Base-by-base conservation (phyloP, 305 asterid genomes). In the Rubia peregrina region DNA sequence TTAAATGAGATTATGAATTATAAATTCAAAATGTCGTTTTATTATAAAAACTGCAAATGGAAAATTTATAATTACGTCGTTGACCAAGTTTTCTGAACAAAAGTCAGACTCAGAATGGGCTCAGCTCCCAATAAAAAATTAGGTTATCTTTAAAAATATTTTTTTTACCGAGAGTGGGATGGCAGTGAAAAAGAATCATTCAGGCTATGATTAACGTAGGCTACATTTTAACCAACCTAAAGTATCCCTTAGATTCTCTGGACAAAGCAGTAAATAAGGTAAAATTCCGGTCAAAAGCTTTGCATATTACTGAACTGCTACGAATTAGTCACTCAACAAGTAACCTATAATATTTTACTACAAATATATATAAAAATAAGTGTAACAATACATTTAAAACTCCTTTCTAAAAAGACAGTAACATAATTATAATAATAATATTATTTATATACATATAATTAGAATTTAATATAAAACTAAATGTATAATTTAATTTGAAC, bases 221-320 rank as follows among this genome's bases (percentile, higher is more conserved):
- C 61, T 30, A 24, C 7, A 2, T 33, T 49, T 63, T 49, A 63
- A 65, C 75, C 70, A 55, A 46, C 75, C 64, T 36, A 30, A 14
- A 30, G 8, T 33, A 17, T 2, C 22, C 6, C 46, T 3, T 53
- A 51, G 38, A 69, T 22, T 21, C 33, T 22, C 61, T 62, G 49
- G 10, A 26, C 11, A 63, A 17, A 40, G 56, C 56, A 21, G 49
- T 59, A 16, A 70, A 71, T 24, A 1, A 10, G 61, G 61, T 17
- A 6, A 56, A 7, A 8, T 7, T 51, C 63, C 46, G 12, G 75
- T 71, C 69, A 75, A 75, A 67, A 62, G 41, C 67, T 19, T 30
- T 26, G 19, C 66, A 61, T 7, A 33, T 6, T 13, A 33, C 46
- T 55, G 55, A 48, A 19, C 55, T 14, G 16, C 17, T 3, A 9